These are phyloP conservation scores for Hypoxylon sp. DNA, from an alignment of 2,329 filamentous ascomycete genomes.

Conservation along the genomic window DNA sequence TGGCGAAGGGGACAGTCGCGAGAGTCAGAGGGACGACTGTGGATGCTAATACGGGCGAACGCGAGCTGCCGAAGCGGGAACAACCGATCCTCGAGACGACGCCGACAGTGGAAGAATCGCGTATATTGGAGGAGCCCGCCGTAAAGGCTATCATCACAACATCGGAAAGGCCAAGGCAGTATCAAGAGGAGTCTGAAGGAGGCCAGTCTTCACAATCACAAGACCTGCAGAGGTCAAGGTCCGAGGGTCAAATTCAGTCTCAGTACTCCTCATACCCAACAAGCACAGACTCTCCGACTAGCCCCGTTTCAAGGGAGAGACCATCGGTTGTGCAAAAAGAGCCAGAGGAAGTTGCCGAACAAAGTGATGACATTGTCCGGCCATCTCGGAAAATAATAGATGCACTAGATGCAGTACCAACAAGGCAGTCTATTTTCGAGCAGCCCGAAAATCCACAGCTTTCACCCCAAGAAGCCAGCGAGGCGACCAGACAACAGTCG, in stretches of 20 bases:
- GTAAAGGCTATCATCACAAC: conserved; percentile 45
- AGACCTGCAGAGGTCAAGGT: conserved; percentile 1
- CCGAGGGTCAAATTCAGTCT: conserved; percentile 14
- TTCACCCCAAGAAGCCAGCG: conserved; percentile 17
- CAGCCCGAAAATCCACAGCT: conserved; percentile 35
- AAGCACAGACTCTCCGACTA: conserved; percentile 13
- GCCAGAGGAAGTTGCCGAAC: conserved; percentile 58
- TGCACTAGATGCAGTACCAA: conserved; percentile 56
- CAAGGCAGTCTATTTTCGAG: conserved; percentile 53
- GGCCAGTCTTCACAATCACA: conserved; percentile 19
- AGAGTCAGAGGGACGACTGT: conserved; percentile 66
- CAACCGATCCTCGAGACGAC: conserved; percentile 31
- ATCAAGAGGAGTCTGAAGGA: conserved; percentile 18
- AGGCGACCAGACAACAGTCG: conserved; percentile 25
- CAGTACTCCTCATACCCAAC: neutral
- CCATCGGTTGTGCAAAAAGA: conserved; percentile 64
- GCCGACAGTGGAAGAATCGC: conserved; percentile 30
- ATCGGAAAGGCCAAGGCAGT: conserved; percentile 33
- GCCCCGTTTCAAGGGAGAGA: conserved; percentile 54
- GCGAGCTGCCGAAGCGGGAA: conserved; percentile 39
- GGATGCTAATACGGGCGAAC: conserved; percentile 51
- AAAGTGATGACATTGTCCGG: conserved; percentile 24
- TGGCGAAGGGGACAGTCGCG: conserved; percentile 68
- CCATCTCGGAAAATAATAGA: conserved; percentile 49
- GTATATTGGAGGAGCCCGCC: conserved; percentile 43